Conservation (phyloP, 208 protist species). For the Crithidia expoeki region DNA sequence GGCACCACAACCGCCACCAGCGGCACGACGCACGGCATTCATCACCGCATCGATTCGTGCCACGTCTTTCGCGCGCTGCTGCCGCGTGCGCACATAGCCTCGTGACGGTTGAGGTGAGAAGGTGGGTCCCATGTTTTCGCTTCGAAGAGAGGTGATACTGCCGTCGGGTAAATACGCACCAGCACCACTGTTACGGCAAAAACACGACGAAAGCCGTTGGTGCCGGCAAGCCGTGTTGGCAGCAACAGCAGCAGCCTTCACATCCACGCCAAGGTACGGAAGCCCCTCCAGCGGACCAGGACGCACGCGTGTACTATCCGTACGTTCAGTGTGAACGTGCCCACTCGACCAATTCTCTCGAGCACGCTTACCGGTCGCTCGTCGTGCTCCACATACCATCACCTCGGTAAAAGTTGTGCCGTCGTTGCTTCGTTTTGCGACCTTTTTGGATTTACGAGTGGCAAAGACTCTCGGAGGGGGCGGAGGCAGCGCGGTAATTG, state of each 20-base stretch:
- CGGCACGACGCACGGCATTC: conserved; percentile 22
- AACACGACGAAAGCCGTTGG: no score
- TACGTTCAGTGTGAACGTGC: no score
- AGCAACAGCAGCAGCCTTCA: conserved; percentile 10
- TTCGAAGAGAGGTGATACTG: no score
- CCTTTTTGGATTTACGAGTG: not conserved
- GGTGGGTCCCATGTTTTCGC: no score
- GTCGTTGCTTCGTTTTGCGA: not conserved
- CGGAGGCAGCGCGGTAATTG: conserved; percentile 26
- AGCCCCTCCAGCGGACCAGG: conserved; percentile 16
- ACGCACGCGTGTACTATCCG: no score
- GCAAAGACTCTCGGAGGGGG: not conserved
- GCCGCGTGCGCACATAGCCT: conserved; percentile 29
- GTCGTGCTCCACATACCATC: not conserved
- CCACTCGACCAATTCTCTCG: not conserved
- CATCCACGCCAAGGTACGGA: conserved; percentile 26
- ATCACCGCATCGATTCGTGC: conserved; percentile 14
- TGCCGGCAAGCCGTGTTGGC: no score
- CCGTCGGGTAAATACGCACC: no score
- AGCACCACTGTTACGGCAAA: no score
- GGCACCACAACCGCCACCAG: not conserved
- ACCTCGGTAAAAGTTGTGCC: not conserved
- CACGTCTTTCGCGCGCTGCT: conserved; percentile 17
- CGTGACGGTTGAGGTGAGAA: not conserved
- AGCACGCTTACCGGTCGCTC: not conserved